Evolutionary conservation across 345 rosid genomes (phyloP).

Genomic region (Citrus hindsii): DNA sequence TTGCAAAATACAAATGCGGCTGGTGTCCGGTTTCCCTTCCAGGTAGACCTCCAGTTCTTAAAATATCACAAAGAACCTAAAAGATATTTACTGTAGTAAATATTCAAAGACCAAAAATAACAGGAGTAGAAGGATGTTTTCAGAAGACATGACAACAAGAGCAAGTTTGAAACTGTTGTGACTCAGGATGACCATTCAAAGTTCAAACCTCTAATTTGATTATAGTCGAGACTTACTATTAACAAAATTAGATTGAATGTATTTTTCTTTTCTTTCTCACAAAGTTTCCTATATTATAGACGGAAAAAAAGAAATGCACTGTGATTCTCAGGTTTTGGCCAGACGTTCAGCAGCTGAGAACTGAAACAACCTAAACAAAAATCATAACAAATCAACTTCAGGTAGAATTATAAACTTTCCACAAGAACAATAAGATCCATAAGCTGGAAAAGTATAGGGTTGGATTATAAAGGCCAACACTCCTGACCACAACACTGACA

Average conservation of each 20-base stretch:
- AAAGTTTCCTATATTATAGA: neutral
- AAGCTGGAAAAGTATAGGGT: no score
- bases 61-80: slow-evolving; percentile 86
- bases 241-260: neutral
- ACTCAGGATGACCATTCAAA: neutral
- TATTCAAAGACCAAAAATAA: neutral
- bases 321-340: neutral
- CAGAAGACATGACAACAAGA: neutral
- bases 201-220: neutral
- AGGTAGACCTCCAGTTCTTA: slow-evolving; percentile 89
- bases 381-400: neutral
- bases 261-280: neutral
- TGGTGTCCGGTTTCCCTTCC: slow-evolving; percentile 62
- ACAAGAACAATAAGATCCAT: neutral
- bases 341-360: neutral
- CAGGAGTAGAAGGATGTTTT: neutral
- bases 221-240: neutral
- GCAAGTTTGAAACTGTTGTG: neutral
- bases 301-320: neutral
- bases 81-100: neutral
- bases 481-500: neutral
- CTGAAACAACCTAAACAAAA: neutral
- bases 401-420: neutral
- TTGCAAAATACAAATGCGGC: slow-evolving; percentile 68
- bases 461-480: neutral